Conservation (phyloP, 371 early-diverging fungal genomes). For the Umbelopsis sp. region DNA sequence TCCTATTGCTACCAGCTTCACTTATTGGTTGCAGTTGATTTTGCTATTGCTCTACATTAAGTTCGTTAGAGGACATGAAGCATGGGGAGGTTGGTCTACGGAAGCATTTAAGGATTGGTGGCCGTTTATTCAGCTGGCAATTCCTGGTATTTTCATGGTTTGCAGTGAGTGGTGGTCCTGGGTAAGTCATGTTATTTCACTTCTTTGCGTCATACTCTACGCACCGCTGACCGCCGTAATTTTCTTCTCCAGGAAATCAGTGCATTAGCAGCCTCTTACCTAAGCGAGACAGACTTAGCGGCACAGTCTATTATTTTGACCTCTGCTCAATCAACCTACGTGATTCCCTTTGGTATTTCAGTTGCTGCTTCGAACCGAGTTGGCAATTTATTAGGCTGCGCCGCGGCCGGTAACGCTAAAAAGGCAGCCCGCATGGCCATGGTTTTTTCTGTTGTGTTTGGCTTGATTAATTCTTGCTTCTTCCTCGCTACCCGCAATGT, state of each 20-base stretch:
- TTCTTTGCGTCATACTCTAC: neutral
- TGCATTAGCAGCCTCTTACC: slow-evolving; percentile 73
- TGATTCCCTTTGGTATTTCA: slow-evolving; percentile 71
- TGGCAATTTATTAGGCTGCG: slow-evolving; percentile 76
- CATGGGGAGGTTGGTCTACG: slow-evolving; percentile 88
- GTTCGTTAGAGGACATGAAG: slow-evolving; percentile 67
- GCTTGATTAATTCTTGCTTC: slow-evolving; percentile 38
- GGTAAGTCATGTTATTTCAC: slow-evolving; percentile 33
- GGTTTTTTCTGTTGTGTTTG: slow-evolving; percentile 48
- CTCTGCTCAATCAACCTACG: slow-evolving; percentile 71
- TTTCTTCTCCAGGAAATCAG: slow-evolving; percentile 48
- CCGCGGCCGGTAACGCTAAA: slow-evolving; percentile 45
- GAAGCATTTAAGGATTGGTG: slow-evolving; percentile 67
- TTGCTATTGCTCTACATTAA: slow-evolving; percentile 65
- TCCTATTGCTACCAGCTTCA: slow-evolving; percentile 77
- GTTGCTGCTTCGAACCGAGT: slow-evolving; percentile 81
- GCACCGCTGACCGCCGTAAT: neutral
- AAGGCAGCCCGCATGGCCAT: slow-evolving; percentile 51
- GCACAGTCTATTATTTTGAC: slow-evolving; percentile 86
- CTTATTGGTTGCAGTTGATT: slow-evolving; percentile 72
- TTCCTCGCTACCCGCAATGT: slow-evolving; percentile 44
- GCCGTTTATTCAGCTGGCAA: slow-evolving; percentile 71
- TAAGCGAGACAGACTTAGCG: slow-evolving; percentile 80
- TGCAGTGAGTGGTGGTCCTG: slow-evolving; percentile 78
- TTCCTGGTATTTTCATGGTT: slow-evolving; percentile 72